Percentiles rank a stretch among this genome's conserved stretches.
Evolutionary conservation across 2,329 filamentous ascomycete species (phyloP).

Genomic region (Blastomyces parvus): DNA sequence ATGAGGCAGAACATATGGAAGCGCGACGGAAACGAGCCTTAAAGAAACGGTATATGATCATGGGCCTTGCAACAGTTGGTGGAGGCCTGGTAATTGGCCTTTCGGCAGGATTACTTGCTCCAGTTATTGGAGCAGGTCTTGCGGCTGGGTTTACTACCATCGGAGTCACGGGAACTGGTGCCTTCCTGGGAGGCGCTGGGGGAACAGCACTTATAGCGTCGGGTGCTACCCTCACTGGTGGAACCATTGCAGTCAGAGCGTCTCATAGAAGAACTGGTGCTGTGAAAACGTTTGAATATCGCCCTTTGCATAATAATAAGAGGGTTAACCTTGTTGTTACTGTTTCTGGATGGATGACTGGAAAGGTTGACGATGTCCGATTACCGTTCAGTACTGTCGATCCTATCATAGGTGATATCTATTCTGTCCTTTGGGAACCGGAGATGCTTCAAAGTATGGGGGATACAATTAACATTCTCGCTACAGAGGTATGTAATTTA

Average conservation of each 20-base stretch:
- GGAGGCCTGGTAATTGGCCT: constrained; percentile 91
- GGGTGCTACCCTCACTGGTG: constrained; percentile 72
- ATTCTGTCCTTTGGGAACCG: constrained; percentile 94
- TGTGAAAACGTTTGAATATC: constrained; percentile 93
- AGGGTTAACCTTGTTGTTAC: constrained; percentile 91
- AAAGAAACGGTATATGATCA: constrained; percentile 79
- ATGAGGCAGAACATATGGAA: constrained; percentile 91
- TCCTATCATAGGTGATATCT: constrained; percentile 95
- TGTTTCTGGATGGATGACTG: constrained; percentile 95
- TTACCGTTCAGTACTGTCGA: constrained; percentile 94
- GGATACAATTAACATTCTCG: constrained; percentile 95
- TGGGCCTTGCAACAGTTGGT: constrained; percentile 93
- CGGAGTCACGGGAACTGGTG: constrained; percentile 76
- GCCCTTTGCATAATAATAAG: constrained; percentile 96
- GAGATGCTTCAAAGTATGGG: constrained; percentile 98
- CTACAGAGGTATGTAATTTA: constrained; percentile 67
- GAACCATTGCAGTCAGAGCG: constrained; percentile 75
- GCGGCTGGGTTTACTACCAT: constrained; percentile 94
- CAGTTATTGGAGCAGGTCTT: constrained; percentile 85
- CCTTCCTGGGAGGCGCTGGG: constrained; percentile 82
- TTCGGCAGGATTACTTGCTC: constrained; percentile 82
- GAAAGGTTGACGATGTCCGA: constrained; percentile 92
- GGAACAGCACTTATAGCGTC: constrained; percentile 93
- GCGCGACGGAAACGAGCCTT: constrained; percentile 68
- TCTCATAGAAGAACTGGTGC: constrained; percentile 81